phyloP scores from a whole-genome alignment of 768 basidiomycete species.

The Pleurotus salmoneostramineus region DNA sequence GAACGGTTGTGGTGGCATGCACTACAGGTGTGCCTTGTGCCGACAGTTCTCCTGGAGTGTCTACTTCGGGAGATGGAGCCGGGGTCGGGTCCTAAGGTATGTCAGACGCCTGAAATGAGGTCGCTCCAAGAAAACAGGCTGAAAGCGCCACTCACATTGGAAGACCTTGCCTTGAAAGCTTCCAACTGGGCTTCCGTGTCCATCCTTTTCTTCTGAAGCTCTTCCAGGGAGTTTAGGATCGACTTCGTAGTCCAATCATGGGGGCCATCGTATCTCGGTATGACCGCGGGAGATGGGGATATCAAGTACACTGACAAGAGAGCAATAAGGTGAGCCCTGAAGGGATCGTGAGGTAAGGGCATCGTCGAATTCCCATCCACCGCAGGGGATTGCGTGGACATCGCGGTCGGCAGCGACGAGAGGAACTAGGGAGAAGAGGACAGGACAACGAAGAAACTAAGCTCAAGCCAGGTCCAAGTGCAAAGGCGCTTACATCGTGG shows the following conservation, averaged over 20 bases:
- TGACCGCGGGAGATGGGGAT: constrained; percentile 37
- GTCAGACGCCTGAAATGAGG: not conserved
- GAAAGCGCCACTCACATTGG: constrained; percentile 13
- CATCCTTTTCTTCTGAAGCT: constrained; percentile 43
- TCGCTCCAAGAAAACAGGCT: not conserved
- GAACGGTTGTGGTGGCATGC: not conserved
- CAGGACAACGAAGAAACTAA: not conserved
- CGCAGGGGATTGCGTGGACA: not conserved
- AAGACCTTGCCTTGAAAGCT: constrained; percentile 25
- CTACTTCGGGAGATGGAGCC: constrained; percentile 2
- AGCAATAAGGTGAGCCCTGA: constrained; percentile 48
- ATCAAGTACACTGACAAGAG: constrained; percentile 53
- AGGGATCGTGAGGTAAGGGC: constrained; percentile 34
- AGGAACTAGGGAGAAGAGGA: not conserved
- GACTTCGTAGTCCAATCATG: constrained; percentile 49
- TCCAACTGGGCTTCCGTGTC: constrained; percentile 41
- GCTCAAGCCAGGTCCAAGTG: not conserved
- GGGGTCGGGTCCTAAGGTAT: not conserved
- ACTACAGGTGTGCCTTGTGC: not conserved
- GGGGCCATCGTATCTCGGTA: constrained; percentile 47
- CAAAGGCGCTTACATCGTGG: not conserved
- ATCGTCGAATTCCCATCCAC: not conserved
- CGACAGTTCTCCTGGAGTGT: not conserved
- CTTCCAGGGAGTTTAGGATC: constrained; percentile 43
- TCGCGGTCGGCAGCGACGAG: not conserved